These are phyloP conservation scores for Xylaria sp. DNA, from an alignment of 2,329 filamentous ascomycete species.

Conservation along the genomic window DNA sequence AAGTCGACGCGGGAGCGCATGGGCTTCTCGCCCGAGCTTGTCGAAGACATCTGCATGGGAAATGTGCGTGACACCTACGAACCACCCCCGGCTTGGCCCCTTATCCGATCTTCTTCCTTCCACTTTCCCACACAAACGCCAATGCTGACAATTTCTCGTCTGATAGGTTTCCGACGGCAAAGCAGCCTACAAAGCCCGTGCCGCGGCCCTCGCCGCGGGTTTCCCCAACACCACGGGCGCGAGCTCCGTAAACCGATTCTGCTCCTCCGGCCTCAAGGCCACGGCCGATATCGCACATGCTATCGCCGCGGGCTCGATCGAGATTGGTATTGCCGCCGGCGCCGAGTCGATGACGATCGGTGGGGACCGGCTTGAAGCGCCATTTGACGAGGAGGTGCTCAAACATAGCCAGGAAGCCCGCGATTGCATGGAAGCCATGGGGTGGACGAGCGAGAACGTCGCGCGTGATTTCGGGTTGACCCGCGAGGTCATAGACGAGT, in stretches of 20 bases:
- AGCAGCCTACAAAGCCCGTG: slow-evolving; percentile 89
- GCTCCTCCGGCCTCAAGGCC: slow-evolving; percentile 93
- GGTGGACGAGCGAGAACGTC: slow-evolving; percentile 97
- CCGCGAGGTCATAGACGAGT: slow-evolving; percentile 81
- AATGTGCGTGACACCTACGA: slow-evolving; percentile 80
- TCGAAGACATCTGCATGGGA: slow-evolving; percentile 90
- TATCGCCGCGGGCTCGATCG: slow-evolving; percentile 80
- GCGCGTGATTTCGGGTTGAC: slow-evolving; percentile 86
- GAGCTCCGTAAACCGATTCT: slow-evolving; percentile 91
- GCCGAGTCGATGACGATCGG: slow-evolving; percentile 85
- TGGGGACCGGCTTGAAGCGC: slow-evolving; percentile 71
- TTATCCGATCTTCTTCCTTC: not conserved
- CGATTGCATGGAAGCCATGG: slow-evolving; percentile 96
- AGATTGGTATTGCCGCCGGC: slow-evolving; percentile 85
- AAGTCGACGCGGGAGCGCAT: slow-evolving; percentile 76
- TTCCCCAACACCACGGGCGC: slow-evolving; percentile 89
- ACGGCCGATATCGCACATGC: slow-evolving; percentile 93
- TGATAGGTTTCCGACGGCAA: slow-evolving; percentile 78
- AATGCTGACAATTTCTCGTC: slow-evolving; percentile 3
- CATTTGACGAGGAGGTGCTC: slow-evolving; percentile 80
- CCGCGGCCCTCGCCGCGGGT: slow-evolving; percentile 86
- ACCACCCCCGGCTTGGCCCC: too few relatives aligned
- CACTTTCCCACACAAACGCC: not conserved
- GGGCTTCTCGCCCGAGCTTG: slow-evolving; percentile 77
- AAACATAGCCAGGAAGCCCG: slow-evolving; percentile 73